Evolutionary conservation across 129 eudicot genomes (phyloP), one percentile per base, ranked within the genome.

Genomic region (Cynara cardunculus): DNA sequence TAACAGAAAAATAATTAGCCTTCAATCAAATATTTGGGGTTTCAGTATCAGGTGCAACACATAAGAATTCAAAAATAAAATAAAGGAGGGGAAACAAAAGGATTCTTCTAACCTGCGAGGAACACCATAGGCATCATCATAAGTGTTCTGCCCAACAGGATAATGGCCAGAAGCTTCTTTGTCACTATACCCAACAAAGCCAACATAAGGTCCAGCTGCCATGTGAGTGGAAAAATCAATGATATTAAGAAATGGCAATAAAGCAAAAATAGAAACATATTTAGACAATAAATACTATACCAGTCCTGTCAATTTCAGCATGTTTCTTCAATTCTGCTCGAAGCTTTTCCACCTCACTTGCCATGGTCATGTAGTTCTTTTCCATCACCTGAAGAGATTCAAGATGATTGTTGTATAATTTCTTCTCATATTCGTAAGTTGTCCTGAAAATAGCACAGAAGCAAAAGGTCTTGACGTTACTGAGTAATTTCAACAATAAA

Each of bases 341-440:
- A 34, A 95, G 96, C 87, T 90, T 95, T 81, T 93, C 96, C 87
- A 95, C 94, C 89, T 95, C 99, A 30, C 85, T 86, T 25, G 97
- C 93, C 99, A 95, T 95, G 66, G 91, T 87, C 87, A 88, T 85
- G 75, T 95, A 95, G 83, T 92, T 93, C 88, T 95, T 92, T 79
- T 95, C 94, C 99, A 95, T 95, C 84, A 86, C 97, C 83, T 95
- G 97, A 83, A 95, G 99, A 67, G 97, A 89, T 85, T 95, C 99
- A 67, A 95, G 93, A 82, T 95, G 99, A 53, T 95, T 97, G 19
- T 78, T 87, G 88, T 87, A 95, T 44, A 92, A 67, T 65, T 92
- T 92, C 90, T 88, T 92, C 88, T 95, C 99, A 76, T 86, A 88
- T 35, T 92, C 99, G 81, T 84, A 95, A 41, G 94, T 92, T 69